A percentile compares a stretch with the other conserved stretches of the same genome.
phyloP scores from a whole-genome alignment of 2,329 filamentous ascomycete genomes.

The Magnaporthiopsis rhizophila region DNA sequence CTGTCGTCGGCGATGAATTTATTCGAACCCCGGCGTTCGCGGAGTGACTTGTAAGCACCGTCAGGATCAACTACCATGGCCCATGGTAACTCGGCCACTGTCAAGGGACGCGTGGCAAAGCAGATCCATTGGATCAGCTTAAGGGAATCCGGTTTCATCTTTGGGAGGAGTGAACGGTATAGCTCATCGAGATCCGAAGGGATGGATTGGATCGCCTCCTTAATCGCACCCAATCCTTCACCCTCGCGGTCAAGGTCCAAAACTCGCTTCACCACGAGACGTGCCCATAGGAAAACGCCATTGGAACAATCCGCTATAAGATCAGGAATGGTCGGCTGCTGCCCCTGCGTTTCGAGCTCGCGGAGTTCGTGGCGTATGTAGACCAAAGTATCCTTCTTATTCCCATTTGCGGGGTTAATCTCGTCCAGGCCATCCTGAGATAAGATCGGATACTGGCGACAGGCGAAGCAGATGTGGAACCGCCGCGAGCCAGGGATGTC shows the following conservation, averaged over 20 bases:
- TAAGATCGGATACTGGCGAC: constrained; percentile 24
- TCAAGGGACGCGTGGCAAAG: constrained; percentile 19
- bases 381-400: constrained; percentile 20
- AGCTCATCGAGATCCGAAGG: too few relatives aligned
- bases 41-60: constrained; percentile 14
- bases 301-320: constrained; percentile 18
- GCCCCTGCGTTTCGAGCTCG: neutral
- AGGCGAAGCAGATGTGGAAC: constrained; percentile 23
- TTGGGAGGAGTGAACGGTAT: too few relatives aligned
- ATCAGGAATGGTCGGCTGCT: neutral
- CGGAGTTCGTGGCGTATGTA: constrained; percentile 19
- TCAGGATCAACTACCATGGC: constrained; percentile 21
- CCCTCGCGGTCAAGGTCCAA: constrained; percentile 13
- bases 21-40: constrained; percentile 12
- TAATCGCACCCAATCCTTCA: constrained; percentile 12
- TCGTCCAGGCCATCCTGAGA: constrained; percentile 11
- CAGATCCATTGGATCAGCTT: constrained; percentile 26
- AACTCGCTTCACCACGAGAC: constrained; percentile 19
- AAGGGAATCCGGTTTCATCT: constrained; percentile 9
- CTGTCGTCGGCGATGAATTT: constrained; percentile 13
- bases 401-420: constrained; percentile 23
- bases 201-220: too few relatives aligned
- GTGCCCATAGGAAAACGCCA: constrained; percentile 29
- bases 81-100: constrained; percentile 22
- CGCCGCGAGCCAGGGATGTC: constrained; percentile 7